Percentiles rank a stretch among this genome's conserved stretches.
phyloP scores from a whole-genome alignment of 192 early-diverging fungal species.

The Radiomyces spectabilis region DNA sequence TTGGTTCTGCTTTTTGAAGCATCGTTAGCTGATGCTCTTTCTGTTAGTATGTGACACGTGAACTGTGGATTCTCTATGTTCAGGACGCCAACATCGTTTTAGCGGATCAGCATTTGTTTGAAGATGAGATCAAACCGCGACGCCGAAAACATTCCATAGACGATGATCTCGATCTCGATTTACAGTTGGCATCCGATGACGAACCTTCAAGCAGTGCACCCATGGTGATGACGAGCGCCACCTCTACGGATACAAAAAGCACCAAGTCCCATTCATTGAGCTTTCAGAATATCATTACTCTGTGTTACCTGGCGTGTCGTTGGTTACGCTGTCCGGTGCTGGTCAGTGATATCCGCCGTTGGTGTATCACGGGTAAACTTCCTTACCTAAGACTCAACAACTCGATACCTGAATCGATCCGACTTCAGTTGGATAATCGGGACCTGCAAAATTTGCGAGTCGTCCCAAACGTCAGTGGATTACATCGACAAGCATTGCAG shows the following conservation, averaged over 20 bases:
- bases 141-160: not conserved
- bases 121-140: not conserved
- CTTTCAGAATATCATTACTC: not conserved
- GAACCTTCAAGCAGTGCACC: not conserved
- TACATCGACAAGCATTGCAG: not conserved
- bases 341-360: conserved; percentile 9
- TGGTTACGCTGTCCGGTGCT: conserved; percentile 17
- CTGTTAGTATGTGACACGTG: conserved; percentile 13
- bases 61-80: conserved; percentile 28
- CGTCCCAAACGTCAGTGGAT: not conserved
- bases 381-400: conserved; percentile 8
- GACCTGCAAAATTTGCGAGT: not conserved
- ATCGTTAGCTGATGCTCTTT: not conserved
- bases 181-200: too few species aligned
- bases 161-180: not conserved
- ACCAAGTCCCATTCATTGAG: not conserved
- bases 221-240: not conserved
- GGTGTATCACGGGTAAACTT: conserved; percentile 5
- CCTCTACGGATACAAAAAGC: not conserved
- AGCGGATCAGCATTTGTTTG: not conserved
- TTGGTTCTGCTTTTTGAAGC: not conserved
- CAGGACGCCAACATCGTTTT: not conserved
- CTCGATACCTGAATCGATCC: not conserved
- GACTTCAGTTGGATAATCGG: not conserved
- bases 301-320: conserved; percentile 15